Conservation (phyloP, 352 stramenopile species). For the Phytophthora ohioensis region DNA sequence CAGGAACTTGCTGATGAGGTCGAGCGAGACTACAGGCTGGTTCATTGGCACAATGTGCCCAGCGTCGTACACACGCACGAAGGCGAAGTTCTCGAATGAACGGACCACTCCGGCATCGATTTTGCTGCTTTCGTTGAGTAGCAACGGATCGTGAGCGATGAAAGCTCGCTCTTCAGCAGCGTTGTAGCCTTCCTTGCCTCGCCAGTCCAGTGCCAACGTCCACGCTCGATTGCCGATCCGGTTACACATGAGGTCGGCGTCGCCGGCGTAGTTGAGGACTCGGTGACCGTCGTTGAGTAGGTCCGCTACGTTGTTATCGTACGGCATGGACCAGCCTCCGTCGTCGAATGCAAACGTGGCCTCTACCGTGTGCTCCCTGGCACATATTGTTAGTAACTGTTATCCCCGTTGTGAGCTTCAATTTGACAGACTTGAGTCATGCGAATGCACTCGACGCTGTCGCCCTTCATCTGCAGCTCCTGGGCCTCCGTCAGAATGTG, state of each 20-base stretch:
- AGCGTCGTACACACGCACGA: constrained; percentile 60
- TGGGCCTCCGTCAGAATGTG: constrained; percentile 47
- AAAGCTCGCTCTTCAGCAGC: constrained; percentile 38
- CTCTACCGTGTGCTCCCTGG: constrained; percentile 68
- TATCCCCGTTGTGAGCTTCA: constrained; percentile 20
- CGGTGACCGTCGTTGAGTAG: constrained; percentile 78
- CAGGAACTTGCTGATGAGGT: constrained; percentile 67
- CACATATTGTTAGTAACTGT: constrained; percentile 17
- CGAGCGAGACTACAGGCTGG: constrained; percentile 46
- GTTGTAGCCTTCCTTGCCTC: constrained; percentile 85
- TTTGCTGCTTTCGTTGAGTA: constrained; percentile 6
- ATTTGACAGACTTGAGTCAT: constrained; percentile 43
- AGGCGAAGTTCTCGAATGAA: constrained; percentile 54
- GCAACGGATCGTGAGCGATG: constrained; percentile 36
- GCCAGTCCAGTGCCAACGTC: constrained; percentile 92
- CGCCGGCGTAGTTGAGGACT: constrained; percentile 95
- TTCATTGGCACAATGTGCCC: constrained; percentile 68
- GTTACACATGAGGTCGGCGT: constrained; percentile 97
- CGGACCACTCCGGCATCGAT: constrained; percentile 46
- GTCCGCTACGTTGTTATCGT: constrained; percentile 80
- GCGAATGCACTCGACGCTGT: constrained; percentile 50
- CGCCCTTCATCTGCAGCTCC: constrained; percentile 43
- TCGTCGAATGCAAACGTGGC: constrained; percentile 65
- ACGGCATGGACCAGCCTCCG: constrained; percentile 94
- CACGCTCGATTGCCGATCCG: constrained; percentile 95